Base-by-base conservation (phyloP, 23 red algal species). In the Gracilaria domingensis region DNA sequence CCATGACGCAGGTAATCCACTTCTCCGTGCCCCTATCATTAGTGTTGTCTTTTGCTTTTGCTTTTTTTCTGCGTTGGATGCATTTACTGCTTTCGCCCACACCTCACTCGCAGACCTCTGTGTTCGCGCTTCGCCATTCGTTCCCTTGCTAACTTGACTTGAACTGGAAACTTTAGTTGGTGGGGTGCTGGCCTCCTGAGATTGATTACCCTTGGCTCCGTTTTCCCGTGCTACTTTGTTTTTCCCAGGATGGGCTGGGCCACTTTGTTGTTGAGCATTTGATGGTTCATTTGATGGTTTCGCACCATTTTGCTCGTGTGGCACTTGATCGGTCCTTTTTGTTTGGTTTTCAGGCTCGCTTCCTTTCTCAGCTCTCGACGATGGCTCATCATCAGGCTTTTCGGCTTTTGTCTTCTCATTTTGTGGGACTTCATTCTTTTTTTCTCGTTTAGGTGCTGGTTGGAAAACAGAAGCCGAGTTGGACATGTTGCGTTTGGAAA, bases 381-480 rank as follows among this genome's bases (percentile, higher is more conserved):
- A 51, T 50, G 72, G 45, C 20, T 77, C 39, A 30, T 8, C 12
- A 7, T 77, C 39, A 50, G 38, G 12, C 21, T 30, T 77, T 9
- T 77, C 24, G 6, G 9, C 18, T 30, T 62, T 57, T 0, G 48
- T 66, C 12, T 36, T 33, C 23, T 66, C 84, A 60, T 77, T 69
- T n/a, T 78, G 67, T 20, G 23, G 38, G 23, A 34, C 23, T 36
- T 88, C 84, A 26, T 23, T 38, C 37, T 51, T 62, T 25, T 69
- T 51, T 30, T 88, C 84, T 37, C 84, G 66, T 34, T 88, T 88
- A 20, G 84, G 48, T 8, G 84, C 65, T 24, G 84, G 84, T 30
- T 88, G 84, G 51, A 88, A 88, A 28, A 88, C 84, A 11, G 61
- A 73, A 9, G 21, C 24, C n/a, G 66, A 32, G 33, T 73, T 72